phyloP scores from a whole-genome alignment of 2,329 filamentous ascomycete genomes.

The Stromatinia cepivora region DNA sequence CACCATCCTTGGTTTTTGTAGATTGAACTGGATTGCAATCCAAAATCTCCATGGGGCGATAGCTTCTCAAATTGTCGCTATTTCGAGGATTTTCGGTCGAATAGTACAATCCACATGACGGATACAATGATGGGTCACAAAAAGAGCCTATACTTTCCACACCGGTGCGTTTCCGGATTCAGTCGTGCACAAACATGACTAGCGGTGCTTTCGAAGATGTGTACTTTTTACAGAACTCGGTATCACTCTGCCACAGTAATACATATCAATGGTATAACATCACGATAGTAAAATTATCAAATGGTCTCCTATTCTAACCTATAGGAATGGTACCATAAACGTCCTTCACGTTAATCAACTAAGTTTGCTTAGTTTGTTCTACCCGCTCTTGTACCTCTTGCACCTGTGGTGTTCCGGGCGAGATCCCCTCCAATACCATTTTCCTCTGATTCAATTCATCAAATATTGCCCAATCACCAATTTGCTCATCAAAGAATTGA shows the following conservation, averaged over 20 bases:
- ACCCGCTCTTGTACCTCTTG: slow-evolving; percentile 20
- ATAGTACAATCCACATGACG: neutral
- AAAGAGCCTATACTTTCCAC: neutral
- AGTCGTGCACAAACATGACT: too few relatives aligned
- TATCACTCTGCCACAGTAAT: neutral
- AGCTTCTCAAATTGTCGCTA: too few relatives aligned
- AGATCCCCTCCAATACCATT: slow-evolving; percentile 25
- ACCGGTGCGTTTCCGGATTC: neutral
- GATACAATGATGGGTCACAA: neutral
- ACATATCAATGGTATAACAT: neutral
- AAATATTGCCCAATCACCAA: slow-evolving; percentile 42
- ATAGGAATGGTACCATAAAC: neutral
- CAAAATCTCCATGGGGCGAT: neutral
- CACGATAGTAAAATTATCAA: neutral
- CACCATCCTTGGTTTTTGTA: neutral
- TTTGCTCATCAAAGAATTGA: slow-evolving; percentile 50
- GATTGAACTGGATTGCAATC: neutral
- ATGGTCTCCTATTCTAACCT: neutral
- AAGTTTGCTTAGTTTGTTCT: neutral
- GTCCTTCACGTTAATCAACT: neutral
- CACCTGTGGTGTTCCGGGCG: slow-evolving; percentile 28
- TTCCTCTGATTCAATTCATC: slow-evolving; percentile 33
- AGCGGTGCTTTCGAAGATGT: neutral
- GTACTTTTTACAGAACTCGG: neutral
- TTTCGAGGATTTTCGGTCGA: too few relatives aligned